Conservation (phyloP, 2,329 filamentous ascomycete genomes). For the Cadophora malorum region DNA sequence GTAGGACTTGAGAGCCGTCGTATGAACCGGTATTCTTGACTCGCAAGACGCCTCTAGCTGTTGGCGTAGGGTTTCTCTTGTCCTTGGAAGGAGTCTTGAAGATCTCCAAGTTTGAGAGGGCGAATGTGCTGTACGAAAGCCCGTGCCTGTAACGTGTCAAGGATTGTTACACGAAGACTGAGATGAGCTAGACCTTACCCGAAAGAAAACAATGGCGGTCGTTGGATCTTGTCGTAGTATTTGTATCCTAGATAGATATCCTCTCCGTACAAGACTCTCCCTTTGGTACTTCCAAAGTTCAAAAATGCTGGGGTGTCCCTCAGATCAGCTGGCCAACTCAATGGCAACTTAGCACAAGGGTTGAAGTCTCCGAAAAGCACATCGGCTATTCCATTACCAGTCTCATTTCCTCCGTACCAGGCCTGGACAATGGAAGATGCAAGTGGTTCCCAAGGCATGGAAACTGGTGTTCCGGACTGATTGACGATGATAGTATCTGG, state of each 20-base stretch:
- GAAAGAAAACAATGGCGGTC: conserved; percentile 48
- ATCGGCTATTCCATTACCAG: conserved; percentile 68
- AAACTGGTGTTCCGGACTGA: conserved; percentile 65
- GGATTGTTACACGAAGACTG: conserved; percentile 60
- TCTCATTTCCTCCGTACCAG: conserved; percentile 69
- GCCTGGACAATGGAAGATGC: conserved; percentile 42
- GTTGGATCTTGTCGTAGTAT: conserved; percentile 65
- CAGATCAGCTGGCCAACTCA: conserved; percentile 62
- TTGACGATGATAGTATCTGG: conserved; percentile 65
- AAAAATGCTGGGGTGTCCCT: conserved; percentile 67
- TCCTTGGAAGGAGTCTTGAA: conserved; percentile 50
- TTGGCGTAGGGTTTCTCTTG: not conserved
- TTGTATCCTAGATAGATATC: conserved; percentile 70
- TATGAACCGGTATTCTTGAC: conserved; percentile 41
- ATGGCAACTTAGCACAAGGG: conserved; percentile 65
- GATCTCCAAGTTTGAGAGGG: conserved; percentile 12
- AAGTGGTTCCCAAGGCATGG: conserved; percentile 56
- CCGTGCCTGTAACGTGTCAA: conserved; percentile 65
- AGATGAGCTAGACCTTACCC: conserved; percentile 53
- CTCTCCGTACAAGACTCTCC: conserved; percentile 67
- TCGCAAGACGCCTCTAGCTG: conserved; percentile 23
- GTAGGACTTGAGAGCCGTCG: conserved; percentile 43
- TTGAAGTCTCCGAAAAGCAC: conserved; percentile 67
- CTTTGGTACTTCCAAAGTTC: conserved; percentile 61
- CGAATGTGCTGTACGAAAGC: conserved; percentile 70